These are phyloP conservation scores for Cymodocea nodosa DNA, from an alignment of 116 monocot species.

Conservation along the genomic window DNA sequence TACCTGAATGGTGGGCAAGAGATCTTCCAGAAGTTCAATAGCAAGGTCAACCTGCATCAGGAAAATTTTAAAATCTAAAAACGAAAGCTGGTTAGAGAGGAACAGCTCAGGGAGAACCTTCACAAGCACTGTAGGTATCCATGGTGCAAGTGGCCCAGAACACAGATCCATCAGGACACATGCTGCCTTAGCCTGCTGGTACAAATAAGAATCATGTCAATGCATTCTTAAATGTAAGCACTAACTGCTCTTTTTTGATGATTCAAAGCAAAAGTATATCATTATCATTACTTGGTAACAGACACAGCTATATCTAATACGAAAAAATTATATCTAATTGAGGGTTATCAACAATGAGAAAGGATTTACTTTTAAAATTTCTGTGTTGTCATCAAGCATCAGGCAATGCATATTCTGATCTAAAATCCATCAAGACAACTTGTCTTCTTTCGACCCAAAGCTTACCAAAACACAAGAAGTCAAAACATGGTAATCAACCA, in stretches of 20 bases:
- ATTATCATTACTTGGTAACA: background rate
- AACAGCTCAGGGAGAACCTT: conserved; percentile 42
- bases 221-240: conserved; percentile 1
- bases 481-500: no score
- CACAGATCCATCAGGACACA: conserved; percentile 85
- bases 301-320: background rate
- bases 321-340: background rate
- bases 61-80: conserved; percentile 3
- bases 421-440: no score
- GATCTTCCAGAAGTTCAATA: conserved; percentile 80
- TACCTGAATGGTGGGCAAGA: conserved; percentile 70
- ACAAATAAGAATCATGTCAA: background rate
- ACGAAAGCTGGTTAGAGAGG: conserved; percentile 3
- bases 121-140: conserved; percentile 47
- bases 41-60: conserved; percentile 69
- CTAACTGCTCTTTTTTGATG: background rate
- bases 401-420: no score
- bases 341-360: no score
- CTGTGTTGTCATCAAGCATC: no score
- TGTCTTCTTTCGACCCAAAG: no score
- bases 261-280: background rate
- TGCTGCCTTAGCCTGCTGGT: conserved; percentile 61
- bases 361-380: no score
- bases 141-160: conserved; percentile 57
- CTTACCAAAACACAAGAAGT: no score